Base-by-base conservation (phyloP, 2,329 filamentous ascomycete genomes). In the Leptographium lundbergii region DNA sequence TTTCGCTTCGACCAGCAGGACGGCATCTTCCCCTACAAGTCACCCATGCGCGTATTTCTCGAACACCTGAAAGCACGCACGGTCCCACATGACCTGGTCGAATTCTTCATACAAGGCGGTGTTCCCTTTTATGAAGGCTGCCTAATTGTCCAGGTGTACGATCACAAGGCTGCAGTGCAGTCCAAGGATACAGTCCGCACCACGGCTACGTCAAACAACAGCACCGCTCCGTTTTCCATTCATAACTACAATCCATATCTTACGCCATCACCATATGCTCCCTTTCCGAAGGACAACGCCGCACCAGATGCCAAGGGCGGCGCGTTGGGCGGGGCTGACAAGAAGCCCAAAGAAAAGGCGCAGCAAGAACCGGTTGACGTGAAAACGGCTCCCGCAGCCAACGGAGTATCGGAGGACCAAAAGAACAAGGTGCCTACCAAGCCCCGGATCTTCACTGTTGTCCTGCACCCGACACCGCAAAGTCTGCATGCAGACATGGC, bases 1-100 rank as follows among this genome's bases (percentile, higher is more conserved):
- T 97, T 96, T 69, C 84, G 88, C 60, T 95, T 99, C 73, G 92
- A 97, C 66, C 85, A 91, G 66, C 92, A 96, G 72, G 91, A 96
- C 71, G 89, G 91, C 67, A 92, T 88, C 69, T 96, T 96, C 66
- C 81, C 83, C 6, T 97, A 97, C 72, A 89, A 89, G 67, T 96
- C 91, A 24, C 91, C 94, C 27, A 96, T 97, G 91, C 84, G 81
- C 66, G 73, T 89, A 22, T 80, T 86, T 65, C 77, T 96, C 45
- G 85, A 95, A 64, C 91, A 96, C 70, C 72, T 97, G 53, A 81
- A 81, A 64, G 77, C 75, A 50, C 82, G 87, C 59, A 95, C 89
- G 0, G 78, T 99, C 42, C 94, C 94, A 1, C 91, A 96, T 71
- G 91, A 96, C 65, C 83, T 97, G 69, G 75, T 97, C 13, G 84